Evolutionary conservation across 129 eudicot genomes (phyloP).

Genomic region (Centella asiatica): DNA sequence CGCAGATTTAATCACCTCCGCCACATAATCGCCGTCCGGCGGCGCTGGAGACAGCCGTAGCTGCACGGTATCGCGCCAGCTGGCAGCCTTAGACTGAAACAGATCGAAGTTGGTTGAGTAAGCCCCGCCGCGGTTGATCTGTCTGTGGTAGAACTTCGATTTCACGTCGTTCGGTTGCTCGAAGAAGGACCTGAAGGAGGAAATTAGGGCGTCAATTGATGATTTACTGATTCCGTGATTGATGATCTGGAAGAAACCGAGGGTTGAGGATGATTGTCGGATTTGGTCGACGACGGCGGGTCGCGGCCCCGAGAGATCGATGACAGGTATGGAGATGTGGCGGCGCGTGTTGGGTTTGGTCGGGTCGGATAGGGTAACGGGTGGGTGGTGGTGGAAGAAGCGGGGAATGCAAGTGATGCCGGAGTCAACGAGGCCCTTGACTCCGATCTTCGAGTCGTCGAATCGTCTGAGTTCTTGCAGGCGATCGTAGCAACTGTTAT

Average conservation of each 20-base stretch:
- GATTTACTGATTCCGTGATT: conserved; percentile 29
- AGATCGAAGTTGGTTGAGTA: conserved; percentile 23
- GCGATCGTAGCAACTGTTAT: conserved; percentile 29
- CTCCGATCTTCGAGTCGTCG: conserved; percentile 59
- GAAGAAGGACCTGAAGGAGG: conserved; percentile 24
- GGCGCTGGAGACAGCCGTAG: conserved; percentile 12
- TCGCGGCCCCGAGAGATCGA: conserved; percentile 37
- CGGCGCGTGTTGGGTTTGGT: conserved; percentile 3
- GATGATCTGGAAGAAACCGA: conserved; percentile 50
- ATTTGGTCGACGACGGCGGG: conserved; percentile 26
- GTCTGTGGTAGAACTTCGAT: conserved; percentile 29
- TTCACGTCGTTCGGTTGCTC: conserved; percentile 32
- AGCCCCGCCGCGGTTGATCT: conserved; percentile 26
- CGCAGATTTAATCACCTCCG: conserved; percentile 2
- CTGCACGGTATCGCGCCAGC: conserved; percentile 18
- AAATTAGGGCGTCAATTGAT: conserved; percentile 8
- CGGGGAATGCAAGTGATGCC: conserved; percentile 47
- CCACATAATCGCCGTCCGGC: conserved; percentile 4
- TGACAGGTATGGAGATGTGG: conserved; percentile 21
- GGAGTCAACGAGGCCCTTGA: conserved; percentile 52
- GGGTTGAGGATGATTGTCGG: conserved; percentile 22
- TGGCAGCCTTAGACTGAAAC: not conserved
- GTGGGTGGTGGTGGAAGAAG: conserved; percentile 55
- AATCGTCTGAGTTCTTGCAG: conserved; percentile 35
- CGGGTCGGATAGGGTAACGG: conserved; percentile 21